These are phyloP conservation scores for Alternaria sp. DNA, from an alignment of 2,329 filamentous ascomycete species.

Conservation along the genomic window DNA sequence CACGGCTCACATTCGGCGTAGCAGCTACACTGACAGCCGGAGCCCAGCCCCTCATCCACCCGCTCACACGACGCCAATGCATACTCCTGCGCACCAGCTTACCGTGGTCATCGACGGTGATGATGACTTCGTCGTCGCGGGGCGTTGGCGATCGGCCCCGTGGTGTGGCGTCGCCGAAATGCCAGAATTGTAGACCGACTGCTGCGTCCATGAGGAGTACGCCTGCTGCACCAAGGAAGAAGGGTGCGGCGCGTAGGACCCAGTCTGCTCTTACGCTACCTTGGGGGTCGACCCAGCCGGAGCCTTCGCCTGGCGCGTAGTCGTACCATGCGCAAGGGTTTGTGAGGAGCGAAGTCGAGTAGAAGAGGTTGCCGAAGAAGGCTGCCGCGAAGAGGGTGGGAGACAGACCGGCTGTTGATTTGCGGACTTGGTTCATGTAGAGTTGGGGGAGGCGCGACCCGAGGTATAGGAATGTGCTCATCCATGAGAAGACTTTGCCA, in stretches of 20 bases:
- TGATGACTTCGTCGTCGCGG: conserved; percentile 54
- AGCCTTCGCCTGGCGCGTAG: conserved; percentile 60
- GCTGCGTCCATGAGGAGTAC: conserved; percentile 67
- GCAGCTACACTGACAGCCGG: conserved; percentile 56
- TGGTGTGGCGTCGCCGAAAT: conserved; percentile 58
- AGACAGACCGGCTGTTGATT: conserved; percentile 68
- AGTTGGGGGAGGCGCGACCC: conserved; percentile 61
- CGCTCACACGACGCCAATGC: conserved; percentile 64
- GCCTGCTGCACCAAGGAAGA: conserved; percentile 70
- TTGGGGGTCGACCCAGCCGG: conserved; percentile 64
- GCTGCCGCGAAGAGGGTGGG: conserved; percentile 69
- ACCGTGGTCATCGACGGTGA: conserved; percentile 51
- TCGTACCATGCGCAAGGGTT: conserved; percentile 69
- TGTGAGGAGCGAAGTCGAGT: conserved; percentile 66
- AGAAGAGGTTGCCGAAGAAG: conserved; percentile 72
- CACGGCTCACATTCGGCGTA: conserved; percentile 39
- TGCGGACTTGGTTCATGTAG: conserved; percentile 68
- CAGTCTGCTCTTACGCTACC: conserved; percentile 63
- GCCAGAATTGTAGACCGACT: conserved; percentile 67
- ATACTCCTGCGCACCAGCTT: conserved; percentile 45
- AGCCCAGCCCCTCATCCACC: conserved; percentile 72
- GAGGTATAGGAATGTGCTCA: conserved; percentile 51
- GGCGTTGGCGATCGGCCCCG: conserved; percentile 23
- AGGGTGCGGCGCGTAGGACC: conserved; percentile 65
- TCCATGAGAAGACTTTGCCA: conserved; percentile 55